phyloP scores from a whole-genome alignment of 2,329 filamentous ascomycete genomes.

The Fusarium protoensiforme region DNA sequence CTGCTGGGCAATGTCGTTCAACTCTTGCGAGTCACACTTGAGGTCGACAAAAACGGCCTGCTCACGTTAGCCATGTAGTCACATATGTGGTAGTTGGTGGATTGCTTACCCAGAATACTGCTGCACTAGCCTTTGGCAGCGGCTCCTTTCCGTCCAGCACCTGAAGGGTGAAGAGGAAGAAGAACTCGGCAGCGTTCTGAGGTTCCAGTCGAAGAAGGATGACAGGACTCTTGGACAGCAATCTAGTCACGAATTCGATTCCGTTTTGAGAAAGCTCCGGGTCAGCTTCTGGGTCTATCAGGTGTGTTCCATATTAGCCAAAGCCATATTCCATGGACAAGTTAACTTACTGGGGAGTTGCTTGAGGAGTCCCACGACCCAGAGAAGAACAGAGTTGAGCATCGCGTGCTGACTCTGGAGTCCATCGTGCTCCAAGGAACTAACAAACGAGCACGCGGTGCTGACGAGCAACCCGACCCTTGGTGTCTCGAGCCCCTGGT shows the following conservation, averaged over 20 bases:
- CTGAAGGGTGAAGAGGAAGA: conserved; percentile 78
- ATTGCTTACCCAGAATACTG: conserved; percentile 76
- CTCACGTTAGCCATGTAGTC: background rate
- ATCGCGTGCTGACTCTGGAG: conserved; percentile 58
- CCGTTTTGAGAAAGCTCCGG: conserved; percentile 78
- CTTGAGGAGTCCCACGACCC: conserved; percentile 71
- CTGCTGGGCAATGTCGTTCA: conserved; percentile 57
- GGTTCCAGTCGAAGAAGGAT: conserved; percentile 70
- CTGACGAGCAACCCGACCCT: conserved; percentile 76
- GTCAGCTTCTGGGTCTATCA: conserved; percentile 73
- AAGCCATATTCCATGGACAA: background rate
- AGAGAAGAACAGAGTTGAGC: conserved; percentile 65
- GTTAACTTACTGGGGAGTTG: conserved; percentile 65
- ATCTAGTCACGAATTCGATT: conserved; percentile 76
- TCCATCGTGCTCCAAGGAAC: conserved; percentile 62
- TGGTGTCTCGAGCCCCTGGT: conserved; percentile 68
- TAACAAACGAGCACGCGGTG: conserved; percentile 77
- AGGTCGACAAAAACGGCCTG: conserved; percentile 65
- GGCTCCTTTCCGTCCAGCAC: conserved; percentile 78
- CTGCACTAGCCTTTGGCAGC: conserved; percentile 78
- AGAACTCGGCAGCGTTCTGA: conserved; percentile 67
- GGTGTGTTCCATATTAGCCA: background rate
- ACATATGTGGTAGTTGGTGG: background rate
- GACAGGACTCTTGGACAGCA: conserved; percentile 70
- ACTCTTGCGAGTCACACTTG: conserved; percentile 54